These are phyloP conservation scores for Rusavskia elegans DNA, from an alignment of 495 filamentous ascomycete genomes.

Conservation along the genomic window DNA sequence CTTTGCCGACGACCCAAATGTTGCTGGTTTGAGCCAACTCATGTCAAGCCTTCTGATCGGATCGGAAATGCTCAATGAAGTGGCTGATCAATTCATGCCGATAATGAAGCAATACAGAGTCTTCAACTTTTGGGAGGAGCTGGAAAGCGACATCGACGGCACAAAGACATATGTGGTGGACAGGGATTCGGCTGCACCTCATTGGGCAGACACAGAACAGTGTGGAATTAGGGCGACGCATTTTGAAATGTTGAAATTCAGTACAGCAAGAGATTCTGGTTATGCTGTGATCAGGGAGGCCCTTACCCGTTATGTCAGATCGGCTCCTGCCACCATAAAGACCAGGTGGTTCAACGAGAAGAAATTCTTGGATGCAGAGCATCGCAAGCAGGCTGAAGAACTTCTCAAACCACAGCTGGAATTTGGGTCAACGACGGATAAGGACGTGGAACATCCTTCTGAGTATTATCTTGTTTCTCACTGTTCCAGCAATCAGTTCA, in stretches of 20 bases:
- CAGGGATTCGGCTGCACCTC: conserved; percentile 20
- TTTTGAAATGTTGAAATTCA: conserved; percentile 12
- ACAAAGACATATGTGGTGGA: conserved; percentile 19
- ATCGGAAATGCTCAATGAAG: conserved; percentile 8
- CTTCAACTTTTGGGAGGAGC: conserved; percentile 22
- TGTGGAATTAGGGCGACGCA: conserved; percentile 18
- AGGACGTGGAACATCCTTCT: background rate
- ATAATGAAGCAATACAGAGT: conserved; percentile 19
- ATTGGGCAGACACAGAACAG: conserved; percentile 18
- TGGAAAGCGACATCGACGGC: conserved; percentile 8
- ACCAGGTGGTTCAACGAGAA: conserved; percentile 1
- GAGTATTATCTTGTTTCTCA: conserved; percentile 8
- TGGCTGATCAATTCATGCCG: conserved; percentile 23
- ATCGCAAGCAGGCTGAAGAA: conserved; percentile 3
- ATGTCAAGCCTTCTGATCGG: conserved; percentile 9
- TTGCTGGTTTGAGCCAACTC: conserved; percentile 6
- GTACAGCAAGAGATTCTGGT: background rate
- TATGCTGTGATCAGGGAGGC: conserved; percentile 1
- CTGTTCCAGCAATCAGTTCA: conserved; percentile 7
- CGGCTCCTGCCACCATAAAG: background rate
- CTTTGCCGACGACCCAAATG: conserved; percentile 1
- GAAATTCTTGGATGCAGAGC: background rate
- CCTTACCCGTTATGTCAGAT: background rate
- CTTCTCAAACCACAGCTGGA: conserved; percentile 1
- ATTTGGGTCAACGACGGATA: background rate